A percentile compares a stretch with the other conserved stretches of the same genome.
phyloP scores from a whole-genome alignment of 2,329 filamentous ascomycete genomes.

The Tetracladium maxilliforme region DNA sequence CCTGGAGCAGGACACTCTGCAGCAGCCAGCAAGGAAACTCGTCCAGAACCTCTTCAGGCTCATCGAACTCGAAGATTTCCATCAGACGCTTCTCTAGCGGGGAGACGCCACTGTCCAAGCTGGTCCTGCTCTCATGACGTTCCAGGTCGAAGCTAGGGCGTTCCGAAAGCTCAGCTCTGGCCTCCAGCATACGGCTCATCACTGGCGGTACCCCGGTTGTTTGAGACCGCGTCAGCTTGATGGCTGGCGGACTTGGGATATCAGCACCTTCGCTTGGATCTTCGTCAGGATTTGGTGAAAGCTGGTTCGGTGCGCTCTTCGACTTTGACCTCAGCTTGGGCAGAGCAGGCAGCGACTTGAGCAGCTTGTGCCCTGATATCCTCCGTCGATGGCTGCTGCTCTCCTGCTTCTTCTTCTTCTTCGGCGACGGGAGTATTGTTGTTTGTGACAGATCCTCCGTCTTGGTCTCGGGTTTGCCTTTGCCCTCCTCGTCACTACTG shows the following conservation, averaged over 20 bases:
- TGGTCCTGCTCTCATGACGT: too few species aligned
- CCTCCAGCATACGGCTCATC: conserved; percentile 66
- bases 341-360: conserved; percentile 50
- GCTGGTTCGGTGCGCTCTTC: conserved; percentile 16
- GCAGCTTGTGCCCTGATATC: conserved; percentile 48
- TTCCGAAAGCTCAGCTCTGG: conserved; percentile 46
- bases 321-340: conserved; percentile 12
- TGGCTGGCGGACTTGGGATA: conserved; percentile 4
- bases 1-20: conserved; percentile 82
- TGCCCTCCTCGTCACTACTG: conserved; percentile 67
- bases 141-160: conserved; percentile 43
- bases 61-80: conserved; percentile 75
- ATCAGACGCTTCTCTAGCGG: conserved; percentile 55
- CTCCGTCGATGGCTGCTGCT: conserved; percentile 32
- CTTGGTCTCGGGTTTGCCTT: conserved; percentile 21
- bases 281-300: conserved; percentile 7
- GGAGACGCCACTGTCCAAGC: too few species aligned
- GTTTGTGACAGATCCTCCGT: conserved; percentile 4
- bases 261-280: conserved; percentile 14
- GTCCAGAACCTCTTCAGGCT: conserved; percentile 71
- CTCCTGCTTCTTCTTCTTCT: conserved; percentile 11
- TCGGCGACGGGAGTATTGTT: not conserved
- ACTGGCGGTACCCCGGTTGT: conserved; percentile 48
- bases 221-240: conserved; percentile 19
- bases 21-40: conserved; percentile 92